These are phyloP conservation scores for Calonectria ilicicola DNA, from an alignment of 2,329 filamentous ascomycete genomes.

Conservation along the genomic window DNA sequence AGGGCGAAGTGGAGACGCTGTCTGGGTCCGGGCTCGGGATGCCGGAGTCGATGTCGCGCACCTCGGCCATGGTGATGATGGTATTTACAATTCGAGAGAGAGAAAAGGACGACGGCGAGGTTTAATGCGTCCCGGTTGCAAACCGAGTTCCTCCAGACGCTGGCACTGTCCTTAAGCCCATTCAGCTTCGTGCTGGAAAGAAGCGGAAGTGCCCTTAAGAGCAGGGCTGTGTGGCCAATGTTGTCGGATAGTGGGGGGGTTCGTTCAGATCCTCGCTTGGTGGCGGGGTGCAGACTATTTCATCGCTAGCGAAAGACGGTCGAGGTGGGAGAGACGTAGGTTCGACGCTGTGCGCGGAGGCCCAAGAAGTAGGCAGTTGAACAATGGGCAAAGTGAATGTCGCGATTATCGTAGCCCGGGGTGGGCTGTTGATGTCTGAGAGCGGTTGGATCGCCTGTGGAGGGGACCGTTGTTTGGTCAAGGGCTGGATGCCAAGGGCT, in stretches of 20 bases:
- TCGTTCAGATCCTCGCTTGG: slow-evolving; percentile 28
- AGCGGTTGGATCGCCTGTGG: slow-evolving; percentile 19
- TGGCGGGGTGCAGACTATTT: slow-evolving; percentile 36
- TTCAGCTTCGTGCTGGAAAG: not conserved
- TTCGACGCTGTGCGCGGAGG: slow-evolving; percentile 4
- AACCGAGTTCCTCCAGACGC: not conserved
- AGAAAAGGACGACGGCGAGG: not conserved
- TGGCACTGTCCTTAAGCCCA: not conserved
- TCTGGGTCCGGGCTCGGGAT: slow-evolving; percentile 42
- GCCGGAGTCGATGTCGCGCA: slow-evolving; percentile 39
- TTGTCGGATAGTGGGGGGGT: slow-evolving; percentile 30
- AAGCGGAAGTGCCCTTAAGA: not conserved
- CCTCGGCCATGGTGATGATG: slow-evolving; percentile 38
- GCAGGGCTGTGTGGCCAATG: slow-evolving; percentile 22
- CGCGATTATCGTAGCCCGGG: slow-evolving; percentile 26
- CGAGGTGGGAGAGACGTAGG: slow-evolving; percentile 7
- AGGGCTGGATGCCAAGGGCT: slow-evolving; percentile 18
- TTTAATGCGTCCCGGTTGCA: not conserved
- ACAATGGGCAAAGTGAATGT: slow-evolving; percentile 25
- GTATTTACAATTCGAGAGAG: not conserved
- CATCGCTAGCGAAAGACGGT: slow-evolving; percentile 34
- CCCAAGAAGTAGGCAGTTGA: slow-evolving; percentile 5
- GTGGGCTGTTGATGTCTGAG: slow-evolving; percentile 27
- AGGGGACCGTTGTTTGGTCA: slow-evolving; percentile 18
- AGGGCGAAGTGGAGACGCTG: slow-evolving; percentile 39